These are phyloP conservation scores for Persicaria maculosa DNA, from an alignment of 148 eudicot genomes.

Conservation along the genomic window DNA sequence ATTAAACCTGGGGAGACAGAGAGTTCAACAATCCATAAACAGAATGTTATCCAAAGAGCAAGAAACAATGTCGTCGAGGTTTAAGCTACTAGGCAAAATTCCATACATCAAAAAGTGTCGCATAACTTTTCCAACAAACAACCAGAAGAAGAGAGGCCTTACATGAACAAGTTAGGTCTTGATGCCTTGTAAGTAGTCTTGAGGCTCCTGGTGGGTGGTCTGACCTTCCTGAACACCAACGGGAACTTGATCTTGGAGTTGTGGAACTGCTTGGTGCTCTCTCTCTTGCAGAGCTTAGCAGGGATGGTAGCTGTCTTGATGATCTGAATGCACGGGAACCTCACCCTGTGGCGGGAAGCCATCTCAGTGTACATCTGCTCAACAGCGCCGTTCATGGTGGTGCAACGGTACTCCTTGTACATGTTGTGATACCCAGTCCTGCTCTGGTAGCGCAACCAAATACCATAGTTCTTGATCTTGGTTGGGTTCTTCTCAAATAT, in stretches of 20 bases:
- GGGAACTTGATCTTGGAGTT: constrained; percentile 71
- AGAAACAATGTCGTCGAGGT: neutral
- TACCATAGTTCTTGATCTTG: constrained; percentile 75
- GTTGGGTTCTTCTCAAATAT: constrained; percentile 84
- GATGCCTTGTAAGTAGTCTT: constrained; percentile 89
- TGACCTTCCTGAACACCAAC: constrained; percentile 62
- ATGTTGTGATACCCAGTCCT: constrained; percentile 85
- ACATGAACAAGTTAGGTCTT: constrained; percentile 76
- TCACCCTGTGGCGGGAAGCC: constrained; percentile 88
- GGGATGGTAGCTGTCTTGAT: constrained; percentile 76
- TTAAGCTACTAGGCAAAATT: constrained; percentile 7
- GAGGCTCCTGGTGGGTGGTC: constrained; percentile 75
- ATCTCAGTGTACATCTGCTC: constrained; percentile 88
- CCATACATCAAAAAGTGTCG: neutral
- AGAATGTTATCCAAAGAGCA: neutral
- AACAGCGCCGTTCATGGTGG: constrained; percentile 68
- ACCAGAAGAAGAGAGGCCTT: constrained; percentile 10
- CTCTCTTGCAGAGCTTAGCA: constrained; percentile 79
- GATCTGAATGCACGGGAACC: constrained; percentile 74
- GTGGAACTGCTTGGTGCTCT: constrained; percentile 74
- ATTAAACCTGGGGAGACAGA: neutral
- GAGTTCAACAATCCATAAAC: neutral
- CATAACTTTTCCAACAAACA: neutral
- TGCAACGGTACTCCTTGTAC: constrained; percentile 88
- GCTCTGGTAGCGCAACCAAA: constrained; percentile 77